Evolutionary conservation across 2,329 filamentous ascomycete species (phyloP).

Genomic region (Chaetomium strumarium): DNA sequence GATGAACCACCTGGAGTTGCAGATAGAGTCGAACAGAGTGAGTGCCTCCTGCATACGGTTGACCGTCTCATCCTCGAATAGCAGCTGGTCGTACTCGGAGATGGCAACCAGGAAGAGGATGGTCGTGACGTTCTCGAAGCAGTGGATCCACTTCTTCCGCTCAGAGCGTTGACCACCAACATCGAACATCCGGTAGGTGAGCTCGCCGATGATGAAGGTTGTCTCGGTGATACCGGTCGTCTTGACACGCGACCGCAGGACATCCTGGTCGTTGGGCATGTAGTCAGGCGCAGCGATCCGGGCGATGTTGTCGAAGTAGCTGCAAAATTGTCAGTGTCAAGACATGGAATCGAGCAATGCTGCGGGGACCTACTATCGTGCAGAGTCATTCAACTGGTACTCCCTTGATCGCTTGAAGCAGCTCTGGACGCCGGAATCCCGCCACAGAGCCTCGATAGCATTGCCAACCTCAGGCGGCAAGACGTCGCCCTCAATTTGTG

Average conservation of each 20-base stretch:
- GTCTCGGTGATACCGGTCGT: constrained; percentile 97
- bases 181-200: constrained; percentile 97
- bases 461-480: constrained; percentile 90
- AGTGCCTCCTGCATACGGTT: constrained; percentile 90
- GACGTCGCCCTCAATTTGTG: constrained; percentile 92
- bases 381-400: constrained; percentile 94
- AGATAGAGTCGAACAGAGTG: constrained; percentile 81
- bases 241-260: constrained; percentile 93
- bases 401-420: constrained; percentile 94
- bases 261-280: constrained; percentile 91
- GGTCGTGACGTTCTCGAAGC: constrained; percentile 95
- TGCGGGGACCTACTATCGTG: constrained; percentile 72
- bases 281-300: constrained; percentile 89
- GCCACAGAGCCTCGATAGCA: constrained; percentile 89
- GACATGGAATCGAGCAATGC: not conserved
- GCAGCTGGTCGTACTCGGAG: constrained; percentile 91
- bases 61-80: constrained; percentile 95
- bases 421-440: constrained; percentile 84
- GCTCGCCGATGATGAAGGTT: constrained; percentile 87
- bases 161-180: constrained; percentile 93
- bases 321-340: constrained; percentile 38
- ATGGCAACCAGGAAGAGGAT: constrained; percentile 96
- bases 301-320: constrained; percentile 93
- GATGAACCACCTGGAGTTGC: constrained; percentile 86
- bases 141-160: constrained; percentile 99